Percentiles rank a stretch among this genome's conserved stretches.
These are phyloP conservation scores for Starmerella bacillaris DNA, from an alignment of 805 yeast genomes.

Conservation along the genomic window DNA sequence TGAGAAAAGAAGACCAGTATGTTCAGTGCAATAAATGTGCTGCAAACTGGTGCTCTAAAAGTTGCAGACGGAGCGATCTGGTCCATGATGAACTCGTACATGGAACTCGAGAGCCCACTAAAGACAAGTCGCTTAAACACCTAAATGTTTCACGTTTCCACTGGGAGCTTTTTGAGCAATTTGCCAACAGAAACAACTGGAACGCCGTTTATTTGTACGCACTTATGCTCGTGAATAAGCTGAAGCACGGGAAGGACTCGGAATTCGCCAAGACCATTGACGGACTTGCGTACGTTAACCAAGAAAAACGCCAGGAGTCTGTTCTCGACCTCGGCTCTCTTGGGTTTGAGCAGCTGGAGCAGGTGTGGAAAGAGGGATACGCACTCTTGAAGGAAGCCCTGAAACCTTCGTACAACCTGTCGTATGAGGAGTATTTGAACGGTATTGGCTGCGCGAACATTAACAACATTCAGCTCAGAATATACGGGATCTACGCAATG, in stretches of 20 bases:
- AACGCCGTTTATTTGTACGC: slow-evolving; percentile 50
- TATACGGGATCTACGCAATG: slow-evolving; percentile 48
- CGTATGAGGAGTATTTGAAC: slow-evolving; percentile 38
- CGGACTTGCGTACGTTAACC: slow-evolving; percentile 53
- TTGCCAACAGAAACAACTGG: slow-evolving; percentile 49
- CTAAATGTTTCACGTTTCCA: slow-evolving; percentile 20
- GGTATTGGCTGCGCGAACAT: slow-evolving; percentile 59
- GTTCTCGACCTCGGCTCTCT: slow-evolving; percentile 27
- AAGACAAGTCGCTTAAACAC: neutral
- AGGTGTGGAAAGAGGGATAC: slow-evolving; percentile 43
- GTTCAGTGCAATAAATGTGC: slow-evolving; percentile 41
- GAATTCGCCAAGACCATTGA: slow-evolving; percentile 28
- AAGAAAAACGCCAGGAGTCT: slow-evolving; percentile 43
- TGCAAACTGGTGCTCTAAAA: slow-evolving; percentile 52
- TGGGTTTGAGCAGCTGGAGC: slow-evolving; percentile 22
- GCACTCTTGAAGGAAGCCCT: slow-evolving; percentile 34
- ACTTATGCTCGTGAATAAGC: slow-evolving; percentile 31
- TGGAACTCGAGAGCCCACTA: slow-evolving; percentile 22
- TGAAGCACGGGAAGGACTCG: slow-evolving; percentile 11
- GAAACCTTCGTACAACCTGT: slow-evolving; percentile 18
- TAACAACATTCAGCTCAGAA: slow-evolving; percentile 48
- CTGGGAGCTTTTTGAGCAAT: slow-evolving; percentile 41
- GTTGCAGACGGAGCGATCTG: slow-evolving; percentile 38
- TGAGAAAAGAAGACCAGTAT: no score
- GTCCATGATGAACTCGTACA: slow-evolving; percentile 46